Evolutionary conservation across 2,329 filamentous ascomycete species (phyloP).

Genomic region (Fusarium algeriense): DNA sequence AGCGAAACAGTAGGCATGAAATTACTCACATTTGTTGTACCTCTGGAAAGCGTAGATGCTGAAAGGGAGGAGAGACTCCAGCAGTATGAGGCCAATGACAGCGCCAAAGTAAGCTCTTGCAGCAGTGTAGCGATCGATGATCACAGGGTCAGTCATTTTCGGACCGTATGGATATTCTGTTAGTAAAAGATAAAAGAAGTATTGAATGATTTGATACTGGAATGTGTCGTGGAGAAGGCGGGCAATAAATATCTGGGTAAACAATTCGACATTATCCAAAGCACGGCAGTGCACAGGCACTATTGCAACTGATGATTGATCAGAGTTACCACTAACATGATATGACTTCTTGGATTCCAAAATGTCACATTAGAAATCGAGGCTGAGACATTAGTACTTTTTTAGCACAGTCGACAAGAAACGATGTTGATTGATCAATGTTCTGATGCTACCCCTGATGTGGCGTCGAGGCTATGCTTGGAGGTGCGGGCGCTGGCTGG

Average conservation of each 20-base stretch:
- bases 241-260: background rate
- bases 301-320: background rate
- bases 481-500: background rate
- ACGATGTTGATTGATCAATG: background rate
- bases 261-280: background rate
- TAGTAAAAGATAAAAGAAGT: accelerated
- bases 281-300: background rate
- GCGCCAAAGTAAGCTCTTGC: background rate
- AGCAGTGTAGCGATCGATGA: background rate
- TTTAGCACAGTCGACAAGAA: background rate
- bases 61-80: background rate
- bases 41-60: background rate
- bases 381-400: background rate
- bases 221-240: accelerated
- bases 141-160: background rate
- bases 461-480: constrained; percentile 1
- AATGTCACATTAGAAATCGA: accelerated
- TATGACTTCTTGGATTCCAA: background rate
- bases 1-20: accelerated
- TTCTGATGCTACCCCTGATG: background rate
- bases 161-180: accelerated
- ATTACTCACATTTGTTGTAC: background rate
- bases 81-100: background rate
- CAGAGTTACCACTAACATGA: background rate
- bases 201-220: accelerated